phyloP scores from a whole-genome alignment of 2,329 filamentous ascomycete genomes.

The Sordariomycetes sp. region DNA sequence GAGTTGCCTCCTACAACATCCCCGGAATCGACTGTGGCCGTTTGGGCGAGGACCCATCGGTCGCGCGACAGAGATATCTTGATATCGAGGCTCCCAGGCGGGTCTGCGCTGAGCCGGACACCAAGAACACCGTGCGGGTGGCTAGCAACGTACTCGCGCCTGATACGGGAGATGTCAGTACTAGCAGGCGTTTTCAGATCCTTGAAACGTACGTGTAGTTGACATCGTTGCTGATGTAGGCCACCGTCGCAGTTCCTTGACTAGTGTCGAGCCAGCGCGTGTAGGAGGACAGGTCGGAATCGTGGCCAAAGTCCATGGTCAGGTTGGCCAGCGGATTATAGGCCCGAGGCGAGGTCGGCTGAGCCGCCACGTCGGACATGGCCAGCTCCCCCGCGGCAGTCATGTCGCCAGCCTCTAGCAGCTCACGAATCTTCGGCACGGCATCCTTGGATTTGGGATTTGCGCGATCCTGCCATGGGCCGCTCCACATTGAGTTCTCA shows the following conservation, averaged over 20 bases:
- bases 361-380: neutral
- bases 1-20: slow-evolving; percentile 12
- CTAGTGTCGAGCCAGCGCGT: slow-evolving; percentile 25
- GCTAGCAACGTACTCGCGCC: slow-evolving; percentile 28
- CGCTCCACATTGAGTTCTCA: slow-evolving; percentile 37
- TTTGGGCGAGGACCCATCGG: slow-evolving; percentile 9
- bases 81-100: slow-evolving; percentile 11
- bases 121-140: slow-evolving; percentile 28
- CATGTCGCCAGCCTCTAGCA: neutral
- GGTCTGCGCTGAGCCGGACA: slow-evolving; percentile 12
- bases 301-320: slow-evolving; percentile 25
- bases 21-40: slow-evolving; percentile 4
- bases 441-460: slow-evolving; percentile 18
- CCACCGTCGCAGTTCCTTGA: slow-evolving; percentile 21
- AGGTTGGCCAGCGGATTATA: slow-evolving; percentile 18
- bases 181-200: neutral
- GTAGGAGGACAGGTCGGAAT: slow-evolving; percentile 18
- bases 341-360: too few species aligned
- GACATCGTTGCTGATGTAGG: slow-evolving; percentile 22
- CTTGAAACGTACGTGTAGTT: slow-evolving; percentile 10
- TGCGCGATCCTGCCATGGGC: slow-evolving; percentile 29
- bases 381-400: neutral
- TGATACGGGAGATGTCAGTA: neutral
- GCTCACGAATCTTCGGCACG: neutral
- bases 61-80: slow-evolving; percentile 12